Evolutionary conservation across 768 basidiomycete species (phyloP), one percentile per base, ranked within the genome.

Genomic region (Pleurotus citrinopileatus): DNA sequence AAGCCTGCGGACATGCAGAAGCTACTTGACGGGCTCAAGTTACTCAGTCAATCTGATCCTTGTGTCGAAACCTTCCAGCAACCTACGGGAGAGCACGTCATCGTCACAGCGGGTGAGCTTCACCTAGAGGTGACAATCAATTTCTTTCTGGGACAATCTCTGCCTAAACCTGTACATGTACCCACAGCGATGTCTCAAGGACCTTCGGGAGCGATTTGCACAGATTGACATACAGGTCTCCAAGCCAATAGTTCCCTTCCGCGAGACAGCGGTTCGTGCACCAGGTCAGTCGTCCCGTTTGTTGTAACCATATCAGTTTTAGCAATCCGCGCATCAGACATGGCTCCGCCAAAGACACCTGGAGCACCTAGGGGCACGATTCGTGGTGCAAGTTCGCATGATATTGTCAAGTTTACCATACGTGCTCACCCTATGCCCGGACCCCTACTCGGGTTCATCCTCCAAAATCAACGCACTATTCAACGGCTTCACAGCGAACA

Each of bases 21-120:
- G 65, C 77, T 99, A 20, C 79, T 98, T 42, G 79, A 78, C 32
- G 97, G 97, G 1, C 73, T 99, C 52, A 90, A 89, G 59, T 74
- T 98, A 10, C 82, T 99, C 28, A 89, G 87, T 60, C 95, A 98
- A 65, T 88, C 94, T 3, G 97, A 98, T 72, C 96, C 97, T 1
- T 98, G 94, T 59, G 95, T 96, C 3, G 94, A 98, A 65, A 95
- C 91, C 0, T 94, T 98, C 67, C 94, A 98, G 60, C 97, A 98
- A 69, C 84, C 92, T 62, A 97, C 95, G 0, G 97, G 97, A 27
- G 97, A 99, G 67, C 89, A 97, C 67, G 97, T 99, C 53, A 97
- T 99, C 58, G 70, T 98, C 56, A 91, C 91, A 2, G 97, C 97
- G 1, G 97, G 97, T 27, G 96, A 98, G 65, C 72, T 99, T 42